phyloP scores from a whole-genome alignment of 768 basidiomycete species.

The Boletus bicolor region DNA sequence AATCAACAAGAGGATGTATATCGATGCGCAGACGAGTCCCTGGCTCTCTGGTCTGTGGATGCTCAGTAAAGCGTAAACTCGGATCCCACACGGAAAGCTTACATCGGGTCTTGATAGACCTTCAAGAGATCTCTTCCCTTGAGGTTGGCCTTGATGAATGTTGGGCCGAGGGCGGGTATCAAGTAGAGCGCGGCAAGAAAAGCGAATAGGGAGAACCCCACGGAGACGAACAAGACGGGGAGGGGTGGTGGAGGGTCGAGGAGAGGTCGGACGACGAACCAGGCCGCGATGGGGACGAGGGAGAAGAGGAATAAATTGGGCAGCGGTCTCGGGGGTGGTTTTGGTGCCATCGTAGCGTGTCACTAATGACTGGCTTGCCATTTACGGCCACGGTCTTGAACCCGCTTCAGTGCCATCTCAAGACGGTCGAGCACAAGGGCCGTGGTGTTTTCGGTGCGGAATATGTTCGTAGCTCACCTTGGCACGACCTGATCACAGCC shows the following conservation, averaged over 20 bases:
- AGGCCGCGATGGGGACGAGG: constrained; percentile 63
- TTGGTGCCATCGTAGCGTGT: constrained; percentile 21
- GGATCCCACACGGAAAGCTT: constrained; percentile 22
- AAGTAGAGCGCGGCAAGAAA: constrained; percentile 73
- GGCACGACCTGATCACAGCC: constrained; percentile 27
- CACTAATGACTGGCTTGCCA: constrained; percentile 8
- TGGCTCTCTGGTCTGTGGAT: constrained; percentile 84
- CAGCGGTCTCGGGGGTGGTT: constrained; percentile 44
- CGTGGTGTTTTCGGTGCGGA: constrained; percentile 61
- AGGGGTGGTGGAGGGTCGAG: constrained; percentile 66
- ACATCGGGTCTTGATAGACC: constrained; percentile 70
- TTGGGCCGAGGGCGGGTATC: constrained; percentile 78
- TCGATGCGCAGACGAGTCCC: constrained; percentile 84
- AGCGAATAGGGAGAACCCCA: constrained; percentile 84
- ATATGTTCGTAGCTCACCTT: background rate
- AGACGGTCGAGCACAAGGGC: constrained; percentile 46
- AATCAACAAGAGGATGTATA: constrained; percentile 84
- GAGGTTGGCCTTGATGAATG: constrained; percentile 78
- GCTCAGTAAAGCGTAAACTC: background rate
- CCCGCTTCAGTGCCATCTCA: constrained; percentile 47
- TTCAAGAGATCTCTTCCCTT: constrained; percentile 89
- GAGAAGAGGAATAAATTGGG: constrained; percentile 51
- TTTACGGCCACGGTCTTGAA: constrained; percentile 36
- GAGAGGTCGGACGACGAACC: constrained; percentile 72
- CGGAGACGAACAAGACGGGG: constrained; percentile 70